Evolutionary conservation across 2,329 filamentous ascomycete genomes (phyloP).

Genomic region (Fusarium staphyleae): DNA sequence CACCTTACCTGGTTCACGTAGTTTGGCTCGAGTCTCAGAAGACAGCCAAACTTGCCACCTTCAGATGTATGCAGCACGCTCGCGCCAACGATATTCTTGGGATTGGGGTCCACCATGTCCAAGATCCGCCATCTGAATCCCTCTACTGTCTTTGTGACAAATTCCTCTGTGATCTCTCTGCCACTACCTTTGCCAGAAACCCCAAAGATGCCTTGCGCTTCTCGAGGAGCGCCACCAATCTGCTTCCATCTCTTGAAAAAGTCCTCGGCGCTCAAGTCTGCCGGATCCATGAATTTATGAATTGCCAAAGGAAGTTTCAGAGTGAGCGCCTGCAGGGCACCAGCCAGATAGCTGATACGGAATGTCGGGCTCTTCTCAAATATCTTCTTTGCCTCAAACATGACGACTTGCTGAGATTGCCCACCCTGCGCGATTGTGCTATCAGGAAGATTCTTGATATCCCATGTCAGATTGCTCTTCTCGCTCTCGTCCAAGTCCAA

Average conservation of each 20-base stretch:
- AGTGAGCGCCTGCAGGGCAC: slow-evolving; percentile 89
- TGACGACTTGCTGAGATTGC: slow-evolving; percentile 91
- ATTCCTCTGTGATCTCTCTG: slow-evolving; percentile 72
- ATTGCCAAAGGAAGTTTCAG: slow-evolving; percentile 86
- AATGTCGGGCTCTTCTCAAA: slow-evolving; percentile 90
- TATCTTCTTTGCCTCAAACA: slow-evolving; percentile 85
- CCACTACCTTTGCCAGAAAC: slow-evolving; percentile 58
- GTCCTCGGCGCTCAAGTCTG: slow-evolving; percentile 85
- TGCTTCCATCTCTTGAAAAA: slow-evolving; percentile 99
- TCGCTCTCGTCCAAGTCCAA: slow-evolving; percentile 78
- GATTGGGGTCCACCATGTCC: slow-evolving; percentile 86
- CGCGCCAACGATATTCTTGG: slow-evolving; percentile 91
- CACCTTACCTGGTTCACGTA: slow-evolving; percentile 84
- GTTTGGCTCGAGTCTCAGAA: slow-evolving; percentile 94
- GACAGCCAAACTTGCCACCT: slow-evolving; percentile 90
- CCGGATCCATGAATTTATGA: slow-evolving; percentile 97
- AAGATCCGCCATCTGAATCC: slow-evolving; percentile 92
- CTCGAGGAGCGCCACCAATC: slow-evolving; percentile 86
- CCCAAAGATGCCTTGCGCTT: slow-evolving; percentile 87
- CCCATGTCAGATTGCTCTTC: slow-evolving; percentile 75
- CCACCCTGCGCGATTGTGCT: slow-evolving; percentile 75
- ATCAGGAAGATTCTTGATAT: slow-evolving; percentile 88
- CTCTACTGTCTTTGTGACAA: slow-evolving; percentile 75
- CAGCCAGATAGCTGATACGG: slow-evolving; percentile 91
- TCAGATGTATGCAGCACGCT: slow-evolving; percentile 84